Evolutionary conservation across 73 alveolate genomes (phyloP).

Genomic region (Durusdinium trenchii): DNA sequence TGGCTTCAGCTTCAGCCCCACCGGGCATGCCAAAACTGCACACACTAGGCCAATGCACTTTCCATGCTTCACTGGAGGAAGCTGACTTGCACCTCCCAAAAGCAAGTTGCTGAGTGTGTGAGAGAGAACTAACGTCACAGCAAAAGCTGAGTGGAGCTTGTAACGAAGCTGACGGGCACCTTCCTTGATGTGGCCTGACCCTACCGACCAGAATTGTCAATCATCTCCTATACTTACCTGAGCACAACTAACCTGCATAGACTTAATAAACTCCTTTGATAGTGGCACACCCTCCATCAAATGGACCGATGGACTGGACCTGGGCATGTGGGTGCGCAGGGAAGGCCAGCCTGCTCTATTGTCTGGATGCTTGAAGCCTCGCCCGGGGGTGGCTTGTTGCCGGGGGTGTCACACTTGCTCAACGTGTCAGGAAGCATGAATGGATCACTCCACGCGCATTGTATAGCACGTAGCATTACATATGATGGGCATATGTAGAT

Average conservation of each 20-base stretch:
- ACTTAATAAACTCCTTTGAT: neutral
- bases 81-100: too few species aligned
- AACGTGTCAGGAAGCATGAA: too few species aligned
- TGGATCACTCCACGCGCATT: too few species aligned
- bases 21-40: too few species aligned
- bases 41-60: too few species aligned
- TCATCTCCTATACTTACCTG: neutral
- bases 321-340: neutral
- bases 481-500: too few species aligned
- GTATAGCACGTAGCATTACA: too few species aligned
- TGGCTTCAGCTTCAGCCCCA: too few species aligned
- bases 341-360: neutral
- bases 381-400: neutral
- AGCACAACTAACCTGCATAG: neutral
- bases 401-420: neutral
- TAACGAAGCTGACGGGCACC: neutral
- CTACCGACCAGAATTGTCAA: neutral
- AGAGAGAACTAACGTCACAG: too few species aligned
- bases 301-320: neutral
- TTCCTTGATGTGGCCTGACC: neutral
- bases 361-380: constrained; percentile 75
- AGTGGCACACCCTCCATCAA: neutral
- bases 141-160: neutral
- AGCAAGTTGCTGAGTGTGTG: too few species aligned
- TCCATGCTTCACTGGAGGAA: too few species aligned